These are phyloP conservation scores for Salix koriyanagi DNA, from an alignment of 345 rosid genomes.

Conservation along the genomic window DNA sequence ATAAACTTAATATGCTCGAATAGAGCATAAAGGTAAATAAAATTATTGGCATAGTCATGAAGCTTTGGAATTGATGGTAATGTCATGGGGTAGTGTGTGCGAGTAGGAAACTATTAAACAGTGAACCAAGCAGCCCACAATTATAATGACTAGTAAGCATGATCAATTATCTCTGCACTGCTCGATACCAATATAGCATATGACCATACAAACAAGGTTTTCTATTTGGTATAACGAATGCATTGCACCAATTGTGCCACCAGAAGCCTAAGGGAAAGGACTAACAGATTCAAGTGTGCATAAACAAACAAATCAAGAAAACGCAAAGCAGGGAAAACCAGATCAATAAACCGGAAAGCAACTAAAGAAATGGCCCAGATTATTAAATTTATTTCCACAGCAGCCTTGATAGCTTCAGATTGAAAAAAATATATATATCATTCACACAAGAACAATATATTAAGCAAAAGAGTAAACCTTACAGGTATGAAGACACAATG, in stretches of 20 bases:
- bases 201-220: background rate
- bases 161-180: no score
- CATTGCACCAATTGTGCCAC: background rate
- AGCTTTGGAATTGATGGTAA: background rate
- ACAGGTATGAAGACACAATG: no score
- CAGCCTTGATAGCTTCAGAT: no score
- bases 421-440: no score
- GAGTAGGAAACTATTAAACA: background rate
- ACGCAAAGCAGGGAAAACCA: background rate
- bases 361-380: background rate
- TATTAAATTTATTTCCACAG: no score
- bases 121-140: background rate
- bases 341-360: background rate
- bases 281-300: background rate
- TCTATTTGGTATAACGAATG: background rate
- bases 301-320: background rate
- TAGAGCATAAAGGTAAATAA: background rate
- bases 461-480: no score
- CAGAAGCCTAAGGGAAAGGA: background rate
- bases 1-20: background rate
- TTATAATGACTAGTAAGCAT: background rate
- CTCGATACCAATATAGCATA: no score
- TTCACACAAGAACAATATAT: no score
- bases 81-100: background rate
- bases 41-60: background rate